These are phyloP conservation scores for Pelargonium myrrhifolium DNA, from an alignment of 441 rosid genomes.

Conservation along the genomic window DNA sequence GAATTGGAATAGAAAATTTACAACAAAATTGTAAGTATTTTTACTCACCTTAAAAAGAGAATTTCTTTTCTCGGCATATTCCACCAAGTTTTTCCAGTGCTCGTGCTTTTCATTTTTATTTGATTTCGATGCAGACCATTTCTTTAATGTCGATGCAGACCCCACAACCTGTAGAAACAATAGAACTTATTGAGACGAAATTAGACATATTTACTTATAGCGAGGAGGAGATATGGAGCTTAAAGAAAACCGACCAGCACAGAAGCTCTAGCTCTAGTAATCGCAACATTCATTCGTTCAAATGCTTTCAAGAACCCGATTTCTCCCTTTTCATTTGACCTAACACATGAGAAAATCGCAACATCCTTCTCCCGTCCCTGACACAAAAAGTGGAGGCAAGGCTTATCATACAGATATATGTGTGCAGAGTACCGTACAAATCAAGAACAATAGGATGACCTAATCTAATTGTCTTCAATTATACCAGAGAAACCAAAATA, in stretches of 20 bases:
- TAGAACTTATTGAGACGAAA: background rate
- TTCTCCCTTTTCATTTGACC: slow-evolving; percentile 53
- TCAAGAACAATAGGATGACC: too few relatives aligned
- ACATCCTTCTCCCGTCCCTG: slow-evolving; percentile 97
- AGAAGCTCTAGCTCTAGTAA: slow-evolving; percentile 84
- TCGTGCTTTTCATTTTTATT: slow-evolving; percentile 19
- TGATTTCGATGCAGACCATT: too few relatives aligned
- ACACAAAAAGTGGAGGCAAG: slow-evolving; percentile 9
- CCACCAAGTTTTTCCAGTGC: slow-evolving; percentile 70
- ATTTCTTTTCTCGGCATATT: slow-evolving; percentile 61
- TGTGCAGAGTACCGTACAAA: background rate
- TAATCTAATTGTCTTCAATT: too few relatives aligned
- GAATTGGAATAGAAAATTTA: background rate
- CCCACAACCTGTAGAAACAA: slow-evolving; percentile 66
- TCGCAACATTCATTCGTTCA: slow-evolving; percentile 91
- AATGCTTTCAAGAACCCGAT: slow-evolving; percentile 80
- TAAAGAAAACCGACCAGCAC: slow-evolving; percentile 48
- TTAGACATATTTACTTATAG: background rate
- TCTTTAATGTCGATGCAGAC: slow-evolving; percentile 47
- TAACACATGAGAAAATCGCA: slow-evolving; percentile 85
- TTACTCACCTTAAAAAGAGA: slow-evolving; percentile 50
- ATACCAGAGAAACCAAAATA: too few relatives aligned
- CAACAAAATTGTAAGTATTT: background rate
- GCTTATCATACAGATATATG: background rate
- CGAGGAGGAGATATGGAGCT: background rate